phyloP scores from a whole-genome alignment of 805 yeast species.

The Suhomyces sp. region DNA sequence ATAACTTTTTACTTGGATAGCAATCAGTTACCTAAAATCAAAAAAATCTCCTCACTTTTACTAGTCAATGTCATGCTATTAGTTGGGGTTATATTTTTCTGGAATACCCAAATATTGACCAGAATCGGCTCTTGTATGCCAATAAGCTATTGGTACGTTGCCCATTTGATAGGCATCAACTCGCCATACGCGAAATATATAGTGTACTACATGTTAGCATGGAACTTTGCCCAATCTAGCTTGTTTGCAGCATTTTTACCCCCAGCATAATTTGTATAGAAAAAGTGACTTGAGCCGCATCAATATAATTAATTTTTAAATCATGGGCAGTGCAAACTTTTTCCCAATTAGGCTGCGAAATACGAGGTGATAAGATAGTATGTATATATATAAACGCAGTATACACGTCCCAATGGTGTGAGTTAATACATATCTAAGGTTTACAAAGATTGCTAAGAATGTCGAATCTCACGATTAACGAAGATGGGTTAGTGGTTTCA shows the following conservation, averaged over 20 bases:
- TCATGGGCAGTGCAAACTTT: slow-evolving; percentile 5
- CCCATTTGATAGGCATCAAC: slow-evolving; percentile 26
- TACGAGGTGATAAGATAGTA: slow-evolving; percentile 3
- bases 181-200: slow-evolving; percentile 16
- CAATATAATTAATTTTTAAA: neutral
- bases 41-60: slow-evolving; percentile 36
- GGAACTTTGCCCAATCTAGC: slow-evolving; percentile 68
- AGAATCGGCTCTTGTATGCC: slow-evolving; percentile 80
- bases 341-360: slow-evolving; percentile 10
- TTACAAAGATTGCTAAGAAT: neutral
- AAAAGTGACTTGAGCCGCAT: neutral
- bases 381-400: neutral
- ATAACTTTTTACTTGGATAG: slow-evolving; percentile 33
- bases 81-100: slow-evolving; percentile 51
- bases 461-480: neutral
- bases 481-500: slow-evolving; percentile 2
- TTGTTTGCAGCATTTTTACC: slow-evolving; percentile 84
- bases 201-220: slow-evolving; percentile 50
- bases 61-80: slow-evolving; percentile 44
- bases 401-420: neutral
- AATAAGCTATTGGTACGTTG: slow-evolving; percentile 67
- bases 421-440: neutral
- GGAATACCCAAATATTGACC: slow-evolving; percentile 86
- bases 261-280: slow-evolving; percentile 60
- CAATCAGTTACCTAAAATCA: slow-evolving; percentile 28